Percentiles rank a stretch among this genome's conserved stretches.
Evolutionary conservation across 371 early-diverging fungal species (phyloP).

Genomic region (Syncephalis plumigaleata): DNA sequence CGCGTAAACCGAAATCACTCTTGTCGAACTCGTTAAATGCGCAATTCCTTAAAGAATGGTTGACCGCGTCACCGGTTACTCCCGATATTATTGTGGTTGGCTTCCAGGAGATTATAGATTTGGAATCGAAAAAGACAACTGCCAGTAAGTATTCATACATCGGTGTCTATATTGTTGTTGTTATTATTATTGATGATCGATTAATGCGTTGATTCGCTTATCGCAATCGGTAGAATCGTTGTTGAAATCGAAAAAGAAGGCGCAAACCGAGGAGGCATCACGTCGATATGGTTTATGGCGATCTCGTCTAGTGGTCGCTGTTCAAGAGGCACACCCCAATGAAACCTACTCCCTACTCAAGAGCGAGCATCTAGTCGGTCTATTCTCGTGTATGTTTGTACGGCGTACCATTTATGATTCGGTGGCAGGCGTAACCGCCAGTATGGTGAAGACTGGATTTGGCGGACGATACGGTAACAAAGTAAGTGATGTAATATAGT

Average conservation of each 20-base stretch:
- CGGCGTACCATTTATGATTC: constrained; percentile 17
- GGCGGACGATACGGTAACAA: constrained; percentile 80
- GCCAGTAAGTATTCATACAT: constrained; percentile 25
- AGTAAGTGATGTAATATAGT: constrained; percentile 14
- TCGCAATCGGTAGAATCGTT: constrained; percentile 23
- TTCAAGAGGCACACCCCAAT: constrained; percentile 19
- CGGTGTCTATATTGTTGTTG: too few species aligned
- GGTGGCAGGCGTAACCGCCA: constrained; percentile 16
- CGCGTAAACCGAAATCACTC: constrained; percentile 33
- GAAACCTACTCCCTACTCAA: constrained; percentile 36
- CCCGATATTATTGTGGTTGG: constrained; percentile 74
- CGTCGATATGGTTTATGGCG: constrained; percentile 51
- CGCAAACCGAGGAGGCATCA: constrained; percentile 29
- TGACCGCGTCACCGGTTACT: constrained; percentile 23
- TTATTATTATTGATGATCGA: not conserved
- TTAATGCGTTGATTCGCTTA: too few species aligned
- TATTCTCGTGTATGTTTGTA: constrained; percentile 57
- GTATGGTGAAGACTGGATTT: constrained; percentile 62
- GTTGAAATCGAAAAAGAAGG: constrained; percentile 33
- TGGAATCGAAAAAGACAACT: constrained; percentile 54
- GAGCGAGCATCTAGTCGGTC: constrained; percentile 58
- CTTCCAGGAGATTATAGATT: constrained; percentile 76
- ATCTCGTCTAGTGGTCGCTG: constrained; percentile 32
- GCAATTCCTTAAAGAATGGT: constrained; percentile 25
- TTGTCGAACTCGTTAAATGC: constrained; percentile 17